phyloP scores from a whole-genome alignment of 176 grass and related monocot species.

The Cenchrus fungigraminus region DNA sequence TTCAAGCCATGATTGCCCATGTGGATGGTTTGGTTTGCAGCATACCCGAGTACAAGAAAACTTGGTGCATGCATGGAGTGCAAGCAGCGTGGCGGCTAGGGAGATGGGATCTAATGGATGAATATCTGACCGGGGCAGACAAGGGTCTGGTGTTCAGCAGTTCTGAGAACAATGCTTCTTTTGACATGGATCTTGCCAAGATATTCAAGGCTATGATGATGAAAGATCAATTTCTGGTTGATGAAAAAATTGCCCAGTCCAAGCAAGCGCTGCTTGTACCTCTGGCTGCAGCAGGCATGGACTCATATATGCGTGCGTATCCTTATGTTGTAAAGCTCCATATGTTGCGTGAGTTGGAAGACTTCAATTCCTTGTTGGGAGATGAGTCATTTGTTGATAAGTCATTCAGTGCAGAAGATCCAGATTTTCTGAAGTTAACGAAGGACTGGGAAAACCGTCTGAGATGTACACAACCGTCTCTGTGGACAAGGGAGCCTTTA shows the following conservation, averaged over 20 bases:
- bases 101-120: constrained; percentile 96
- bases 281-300: constrained; percentile 94
- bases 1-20: constrained; percentile 95
- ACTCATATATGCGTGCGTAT: constrained; percentile 98
- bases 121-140: constrained; percentile 78
- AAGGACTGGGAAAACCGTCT: constrained; percentile 95
- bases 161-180: constrained; percentile 80
- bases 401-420: constrained; percentile 64
- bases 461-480: constrained; percentile 86
- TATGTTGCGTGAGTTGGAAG: constrained; percentile 91
- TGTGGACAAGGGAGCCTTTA: constrained; percentile 93
- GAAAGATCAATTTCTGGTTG: constrained; percentile 84
- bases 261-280: constrained; percentile 91
- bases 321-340: constrained; percentile 97
- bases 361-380: constrained; percentile 78
- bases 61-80: constrained; percentile 97
- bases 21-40: constrained; percentile 87
- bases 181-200: constrained; percentile 95
- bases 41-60: constrained; percentile 80
- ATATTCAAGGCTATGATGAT: constrained; percentile 98
- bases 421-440: constrained; percentile 72
- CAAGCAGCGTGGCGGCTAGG: constrained; percentile 97
- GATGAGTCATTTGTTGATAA: constrained; percentile 82
- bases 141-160: constrained; percentile 53
- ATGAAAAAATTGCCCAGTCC: constrained; percentile 77